These are phyloP conservation scores for Thermomucor indicae-seudaticae DNA, from an alignment of 371 early-diverging fungal genomes.

Conservation along the genomic window DNA sequence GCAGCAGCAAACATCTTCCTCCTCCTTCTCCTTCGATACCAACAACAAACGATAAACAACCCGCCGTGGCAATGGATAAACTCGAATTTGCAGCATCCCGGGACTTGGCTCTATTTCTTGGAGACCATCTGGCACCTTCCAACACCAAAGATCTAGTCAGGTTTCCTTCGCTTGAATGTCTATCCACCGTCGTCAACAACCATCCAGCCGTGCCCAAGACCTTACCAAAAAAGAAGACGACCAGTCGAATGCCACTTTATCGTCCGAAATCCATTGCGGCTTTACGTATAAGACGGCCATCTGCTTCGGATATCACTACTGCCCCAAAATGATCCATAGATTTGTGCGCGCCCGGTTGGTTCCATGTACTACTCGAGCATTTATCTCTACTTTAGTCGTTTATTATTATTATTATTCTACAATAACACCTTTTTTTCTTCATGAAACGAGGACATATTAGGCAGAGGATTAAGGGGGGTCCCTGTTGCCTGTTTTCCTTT, in stretches of 20 bases:
- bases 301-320: neutral
- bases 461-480: too few species aligned
- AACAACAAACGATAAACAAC: too few species aligned
- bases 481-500: too few species aligned
- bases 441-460: too few species aligned
- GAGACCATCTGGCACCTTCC: neutral
- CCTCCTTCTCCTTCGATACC: too few species aligned
- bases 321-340: neutral
- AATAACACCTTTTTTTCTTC: too few species aligned
- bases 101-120: constrained; percentile 5
- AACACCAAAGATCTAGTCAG: neutral
- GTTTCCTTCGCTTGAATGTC: neutral
- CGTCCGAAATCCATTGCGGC: constrained; percentile 2
- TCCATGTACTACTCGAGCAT: neutral
- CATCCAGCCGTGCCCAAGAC: neutral
- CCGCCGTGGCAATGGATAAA: neutral
- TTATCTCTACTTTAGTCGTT: neutral
- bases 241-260: constrained; percentile 6
- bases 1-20: too few species aligned
- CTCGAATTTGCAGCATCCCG: constrained; percentile 12
- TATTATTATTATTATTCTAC: neutral
- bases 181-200: neutral
- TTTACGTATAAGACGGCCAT: neutral
- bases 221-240: constrained; percentile 1
- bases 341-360: neutral